Percentiles rank a stretch among this genome's conserved stretches.
phyloP scores from a whole-genome alignment of 2,329 filamentous ascomycete genomes.

The Talaromyces sp. region DNA sequence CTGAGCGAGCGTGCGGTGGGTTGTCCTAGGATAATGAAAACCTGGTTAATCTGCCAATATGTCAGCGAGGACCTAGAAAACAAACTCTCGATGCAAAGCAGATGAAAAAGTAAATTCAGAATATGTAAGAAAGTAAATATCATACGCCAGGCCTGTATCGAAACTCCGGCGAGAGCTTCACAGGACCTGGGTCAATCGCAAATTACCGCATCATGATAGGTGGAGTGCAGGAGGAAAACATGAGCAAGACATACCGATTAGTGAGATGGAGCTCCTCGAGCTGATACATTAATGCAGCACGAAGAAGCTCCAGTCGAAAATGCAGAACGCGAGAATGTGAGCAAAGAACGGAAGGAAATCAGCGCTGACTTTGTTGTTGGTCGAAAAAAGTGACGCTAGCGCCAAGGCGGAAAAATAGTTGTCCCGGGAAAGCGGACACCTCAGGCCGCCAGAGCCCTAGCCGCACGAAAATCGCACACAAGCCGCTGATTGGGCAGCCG shows the following conservation, averaged over 20 bases:
- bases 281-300: neutral
- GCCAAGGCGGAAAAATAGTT: conserved; percentile 14
- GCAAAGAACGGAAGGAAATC: neutral
- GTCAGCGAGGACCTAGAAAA: conserved; percentile 16
- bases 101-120: conserved; percentile 56
- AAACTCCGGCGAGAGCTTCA: conserved; percentile 87
- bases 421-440: conserved; percentile 1
- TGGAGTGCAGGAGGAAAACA: conserved; percentile 1
- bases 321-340: neutral
- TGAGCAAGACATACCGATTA: neutral
- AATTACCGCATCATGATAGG: conserved; percentile 87
- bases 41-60: conserved; percentile 8
- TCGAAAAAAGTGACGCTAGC: conserved; percentile 16
- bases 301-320: neutral
- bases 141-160: conserved; percentile 70
- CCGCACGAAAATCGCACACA: conserved; percentile 17
- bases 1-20: conserved; percentile 7
- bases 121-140: conserved; percentile 99
- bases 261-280: neutral
- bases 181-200: conserved; percentile 87
- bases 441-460: conserved; percentile 28
- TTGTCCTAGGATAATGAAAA: neutral
- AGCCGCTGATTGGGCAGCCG: conserved; percentile 22
- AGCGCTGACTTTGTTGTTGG: neutral
- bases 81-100: neutral